A percentile compares a stretch with the other conserved stretches of the same genome.
phyloP scores from a whole-genome alignment of 129 eudicot species.

The Helianthus annuus region HanXRQr2.0-SUNRISE NC_035436.2:30582611-30583110 shows the following conservation, averaged over 20 bases:
- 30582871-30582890: slow-evolving; percentile 91
- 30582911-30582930: too few species aligned
- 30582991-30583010: slow-evolving; percentile 72
- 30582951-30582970: not conserved
- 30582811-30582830: slow-evolving; percentile 76
- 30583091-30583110: slow-evolving; percentile 77
- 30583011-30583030: slow-evolving; percentile 68
- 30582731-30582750: not conserved
- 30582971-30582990: not conserved
- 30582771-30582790: slow-evolving; percentile 79
- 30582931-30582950: not conserved
- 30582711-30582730: not conserved
- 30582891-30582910: slow-evolving; percentile 42
- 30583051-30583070: slow-evolving; percentile 69
- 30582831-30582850: slow-evolving; percentile 95
- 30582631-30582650: too few species aligned
- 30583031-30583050: slow-evolving; percentile 89
- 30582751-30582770: slow-evolving; percentile 38
- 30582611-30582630: too few species aligned
- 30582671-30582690: not conserved
- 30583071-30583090: slow-evolving; percentile 64
- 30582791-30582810: slow-evolving; percentile 73
- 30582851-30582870: slow-evolving; percentile 82
- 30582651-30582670: too few species aligned
- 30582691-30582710: not conserved